These are phyloP conservation scores for Zygotorulaspora sp. DNA, from an alignment of 805 yeast genomes.

Conservation along the genomic window DNA sequence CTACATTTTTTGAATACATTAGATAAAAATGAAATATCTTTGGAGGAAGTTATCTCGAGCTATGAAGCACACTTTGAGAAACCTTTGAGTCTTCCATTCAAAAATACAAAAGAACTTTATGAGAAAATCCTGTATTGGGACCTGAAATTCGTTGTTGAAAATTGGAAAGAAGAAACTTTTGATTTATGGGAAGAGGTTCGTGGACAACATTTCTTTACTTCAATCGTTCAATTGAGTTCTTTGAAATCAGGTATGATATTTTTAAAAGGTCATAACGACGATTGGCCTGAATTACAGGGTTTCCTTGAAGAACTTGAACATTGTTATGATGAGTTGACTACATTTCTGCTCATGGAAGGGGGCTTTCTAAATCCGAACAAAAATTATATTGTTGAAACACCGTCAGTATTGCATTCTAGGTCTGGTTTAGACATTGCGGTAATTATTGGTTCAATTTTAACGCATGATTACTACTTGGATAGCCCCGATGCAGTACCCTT, in stretches of 20 bases:
- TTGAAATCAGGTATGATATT: conserved; percentile 50
- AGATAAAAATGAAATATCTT: conserved; percentile 28
- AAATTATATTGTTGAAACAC: conserved; percentile 69
- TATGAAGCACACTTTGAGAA: conserved; percentile 6
- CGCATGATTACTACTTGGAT: conserved; percentile 44
- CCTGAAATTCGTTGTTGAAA: conserved; percentile 52
- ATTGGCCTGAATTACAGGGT: conserved; percentile 12
- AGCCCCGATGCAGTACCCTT: conserved; percentile 41
- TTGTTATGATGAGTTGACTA: conserved; percentile 22
- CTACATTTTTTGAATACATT: conserved; percentile 49
- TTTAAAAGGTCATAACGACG: conserved; percentile 22
- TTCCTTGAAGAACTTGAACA: conserved; percentile 21
- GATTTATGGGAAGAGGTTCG: conserved; percentile 91
- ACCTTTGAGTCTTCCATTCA: conserved; percentile 12
- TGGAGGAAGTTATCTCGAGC: conserved; percentile 30
- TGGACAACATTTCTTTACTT: conserved; percentile 74
- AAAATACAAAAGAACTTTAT: conserved; percentile 42
- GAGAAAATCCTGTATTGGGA: conserved; percentile 60
- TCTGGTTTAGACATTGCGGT: conserved; percentile 78
- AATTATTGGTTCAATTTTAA: conserved; percentile 41
- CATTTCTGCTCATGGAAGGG: conserved; percentile 27
- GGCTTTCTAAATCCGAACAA: conserved; percentile 38
- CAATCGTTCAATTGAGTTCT: conserved; percentile 68
- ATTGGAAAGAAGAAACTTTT: conserved; percentile 67
- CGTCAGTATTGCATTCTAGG: conserved; percentile 45